Percentiles rank a stretch among this genome's conserved stretches.
phyloP scores from a whole-genome alignment of 805 yeast species.

The Metschnikowia amazonensis region DNA sequence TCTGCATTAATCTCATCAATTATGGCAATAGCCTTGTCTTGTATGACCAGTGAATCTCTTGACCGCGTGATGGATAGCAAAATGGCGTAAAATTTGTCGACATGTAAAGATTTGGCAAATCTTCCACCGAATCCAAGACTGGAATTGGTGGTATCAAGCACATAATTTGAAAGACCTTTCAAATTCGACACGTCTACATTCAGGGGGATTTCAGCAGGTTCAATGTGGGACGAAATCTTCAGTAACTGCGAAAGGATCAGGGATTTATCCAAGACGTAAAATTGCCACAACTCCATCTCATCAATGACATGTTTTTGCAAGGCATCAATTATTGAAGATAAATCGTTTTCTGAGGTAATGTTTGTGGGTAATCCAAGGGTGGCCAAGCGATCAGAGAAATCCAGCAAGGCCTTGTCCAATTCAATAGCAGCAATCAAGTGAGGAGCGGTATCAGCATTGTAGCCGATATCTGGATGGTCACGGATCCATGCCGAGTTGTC shows the following conservation, averaged over 20 bases:
- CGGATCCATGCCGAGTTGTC: constrained; percentile 81
- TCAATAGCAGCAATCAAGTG: constrained; percentile 83
- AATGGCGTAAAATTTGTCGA: constrained; percentile 48
- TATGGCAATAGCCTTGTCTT: constrained; percentile 44
- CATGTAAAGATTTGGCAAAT: constrained; percentile 51
- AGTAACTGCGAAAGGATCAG: constrained; percentile 38
- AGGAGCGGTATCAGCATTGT: constrained; percentile 82
- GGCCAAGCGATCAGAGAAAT: constrained; percentile 58
- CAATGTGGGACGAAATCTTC: constrained; percentile 29
- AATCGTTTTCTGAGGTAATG: constrained; percentile 49
- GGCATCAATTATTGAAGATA: constrained; percentile 61
- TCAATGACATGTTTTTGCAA: constrained; percentile 65
- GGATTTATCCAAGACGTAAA: constrained; percentile 64
- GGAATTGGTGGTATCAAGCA: constrained; percentile 41
- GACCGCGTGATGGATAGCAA: constrained; percentile 29
- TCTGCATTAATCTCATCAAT: constrained; percentile 76
- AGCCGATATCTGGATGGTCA: constrained; percentile 88
- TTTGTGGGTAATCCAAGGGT: constrained; percentile 59
- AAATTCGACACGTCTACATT: constrained; percentile 36
- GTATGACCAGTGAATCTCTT: constrained; percentile 18
- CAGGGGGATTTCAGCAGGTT: constrained; percentile 42
- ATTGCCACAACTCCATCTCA: constrained; percentile 79
- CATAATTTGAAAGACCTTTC: constrained; percentile 46
- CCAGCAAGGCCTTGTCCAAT: constrained; percentile 64
- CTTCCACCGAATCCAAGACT: constrained; percentile 27